phyloP scores from a whole-genome alignment of 768 basidiomycete species.

The Termitomyces sp. region DNA sequence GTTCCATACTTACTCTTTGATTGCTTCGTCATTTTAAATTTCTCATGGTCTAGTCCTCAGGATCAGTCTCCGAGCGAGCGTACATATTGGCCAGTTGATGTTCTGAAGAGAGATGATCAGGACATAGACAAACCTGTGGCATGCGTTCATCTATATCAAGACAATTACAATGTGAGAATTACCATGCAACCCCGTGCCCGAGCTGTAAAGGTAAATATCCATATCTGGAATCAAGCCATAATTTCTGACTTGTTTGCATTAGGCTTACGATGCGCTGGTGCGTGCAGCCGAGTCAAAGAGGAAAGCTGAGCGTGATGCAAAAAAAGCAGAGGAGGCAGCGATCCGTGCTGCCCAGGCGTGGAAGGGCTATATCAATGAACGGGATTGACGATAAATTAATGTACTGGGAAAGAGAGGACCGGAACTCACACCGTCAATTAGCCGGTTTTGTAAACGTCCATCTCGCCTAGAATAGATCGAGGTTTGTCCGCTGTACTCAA shows the following conservation, averaged over 20 bases:
- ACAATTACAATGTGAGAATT: not conserved
- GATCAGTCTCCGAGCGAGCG: not conserved
- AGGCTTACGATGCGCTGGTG: not conserved
- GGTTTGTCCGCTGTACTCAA: too few relatives aligned
- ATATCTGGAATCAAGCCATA: not conserved
- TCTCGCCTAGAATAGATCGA: too few relatives aligned
- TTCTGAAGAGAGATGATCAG: not conserved
- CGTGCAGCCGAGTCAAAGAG: not conserved
- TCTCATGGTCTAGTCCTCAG: not conserved
- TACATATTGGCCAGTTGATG: not conserved
- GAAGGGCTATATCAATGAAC: not conserved
- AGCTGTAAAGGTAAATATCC: not conserved
- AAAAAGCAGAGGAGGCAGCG: not conserved
- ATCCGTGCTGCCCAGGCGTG: too few relatives aligned
- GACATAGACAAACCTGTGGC: not conserved
- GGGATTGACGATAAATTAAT: too few relatives aligned
- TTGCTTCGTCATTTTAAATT: not conserved
- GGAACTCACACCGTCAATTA: too few relatives aligned
- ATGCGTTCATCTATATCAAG: not conserved
- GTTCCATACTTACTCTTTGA: not conserved
- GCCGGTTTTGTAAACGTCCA: too few relatives aligned
- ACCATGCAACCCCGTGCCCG: not conserved
- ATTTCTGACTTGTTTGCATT: not conserved
- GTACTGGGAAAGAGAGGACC: too few relatives aligned
- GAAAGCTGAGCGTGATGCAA: not conserved